phyloP scores from a whole-genome alignment of 176 grass and related monocot genomes.

The Triticum timopheevii region DNA sequence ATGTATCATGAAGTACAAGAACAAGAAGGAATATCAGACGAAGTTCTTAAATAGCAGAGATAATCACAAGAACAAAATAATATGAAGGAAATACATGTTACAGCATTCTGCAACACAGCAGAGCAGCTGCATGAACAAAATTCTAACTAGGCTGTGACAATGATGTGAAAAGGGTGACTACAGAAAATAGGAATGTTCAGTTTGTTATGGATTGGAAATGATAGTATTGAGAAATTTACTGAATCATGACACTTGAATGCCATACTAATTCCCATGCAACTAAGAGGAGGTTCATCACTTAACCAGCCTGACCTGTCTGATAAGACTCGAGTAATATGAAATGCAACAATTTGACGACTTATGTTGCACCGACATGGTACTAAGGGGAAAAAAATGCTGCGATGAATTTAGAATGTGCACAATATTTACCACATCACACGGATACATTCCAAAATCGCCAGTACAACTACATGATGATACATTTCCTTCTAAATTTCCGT shows the following conservation, averaged over 20 bases:
- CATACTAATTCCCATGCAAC: not conserved
- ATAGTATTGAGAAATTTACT: not conserved
- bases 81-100: not conserved
- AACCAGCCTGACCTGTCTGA: not conserved
- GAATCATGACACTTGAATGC: not conserved
- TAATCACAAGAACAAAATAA: not conserved
- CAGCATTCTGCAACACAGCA: not conserved
- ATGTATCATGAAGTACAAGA: not conserved
- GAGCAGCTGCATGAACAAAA: not conserved
- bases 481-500: not conserved
- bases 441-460: not conserved
- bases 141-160: not conserved
- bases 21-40: not conserved
- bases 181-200: not conserved
- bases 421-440: not conserved
- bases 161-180: slow-evolving; percentile 1
- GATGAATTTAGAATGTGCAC: not conserved
- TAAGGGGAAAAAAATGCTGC: not conserved
- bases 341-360: not conserved
- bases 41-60: slow-evolving; percentile 24
- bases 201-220: not conserved
- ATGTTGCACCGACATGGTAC: not conserved
- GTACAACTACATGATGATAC: not conserved
- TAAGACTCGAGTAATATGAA: not conserved
- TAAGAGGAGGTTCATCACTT: not conserved